These are phyloP conservation scores for Arctium lappa DNA, from an alignment of 129 eudicot genomes.

Conservation along the genomic window DNA sequence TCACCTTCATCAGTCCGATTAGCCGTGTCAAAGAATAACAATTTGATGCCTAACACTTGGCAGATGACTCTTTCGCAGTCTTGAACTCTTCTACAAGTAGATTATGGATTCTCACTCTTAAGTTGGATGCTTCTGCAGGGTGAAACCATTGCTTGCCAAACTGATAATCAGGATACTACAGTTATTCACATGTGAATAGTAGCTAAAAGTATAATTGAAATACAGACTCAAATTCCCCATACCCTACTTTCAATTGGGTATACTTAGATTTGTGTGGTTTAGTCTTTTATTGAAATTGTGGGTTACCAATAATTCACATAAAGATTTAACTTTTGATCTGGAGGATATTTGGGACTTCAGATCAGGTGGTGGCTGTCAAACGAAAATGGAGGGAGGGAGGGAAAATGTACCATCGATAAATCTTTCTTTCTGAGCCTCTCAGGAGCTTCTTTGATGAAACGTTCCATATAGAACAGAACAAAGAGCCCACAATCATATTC, in stretches of 20 bases:
- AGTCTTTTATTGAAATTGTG: neutral
- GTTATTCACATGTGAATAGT: conserved; percentile 15
- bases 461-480: conserved; percentile 79
- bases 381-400: neutral
- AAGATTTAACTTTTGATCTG: neutral
- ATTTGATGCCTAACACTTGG: neutral
- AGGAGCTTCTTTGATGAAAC: conserved; percentile 74
- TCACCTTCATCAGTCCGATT: neutral
- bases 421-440: conserved; percentile 52
- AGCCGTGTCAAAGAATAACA: neutral
- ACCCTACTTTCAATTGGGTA: neutral
- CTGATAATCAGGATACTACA: conserved; percentile 37
- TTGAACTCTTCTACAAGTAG: conserved; percentile 50
- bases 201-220: neutral
- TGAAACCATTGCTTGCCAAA: conserved; percentile 76
- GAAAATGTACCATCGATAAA: conserved; percentile 44
- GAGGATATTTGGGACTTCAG: neutral
- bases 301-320: neutral
- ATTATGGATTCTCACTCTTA: conserved; percentile 49
- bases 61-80: conserved; percentile 30
- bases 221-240: neutral
- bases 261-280: neutral
- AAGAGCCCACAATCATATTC: conserved; percentile 91
- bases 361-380: neutral
- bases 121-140: conserved; percentile 67